These are phyloP conservation scores for Mucuna pruriens DNA, from an alignment of 306 rosid species.

Conservation along the genomic window DNA sequence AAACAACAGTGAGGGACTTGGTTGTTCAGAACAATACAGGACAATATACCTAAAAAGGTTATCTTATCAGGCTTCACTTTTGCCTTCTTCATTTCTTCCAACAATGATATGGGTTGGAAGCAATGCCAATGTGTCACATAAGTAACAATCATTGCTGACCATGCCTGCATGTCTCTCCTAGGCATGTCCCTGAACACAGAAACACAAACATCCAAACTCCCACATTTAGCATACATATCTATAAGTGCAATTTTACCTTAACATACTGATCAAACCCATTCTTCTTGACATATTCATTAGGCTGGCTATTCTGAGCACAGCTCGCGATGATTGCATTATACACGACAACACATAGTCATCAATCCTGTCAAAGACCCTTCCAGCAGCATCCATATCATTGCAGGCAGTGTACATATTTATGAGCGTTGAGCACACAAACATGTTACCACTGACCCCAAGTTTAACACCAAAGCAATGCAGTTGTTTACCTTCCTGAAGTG, in stretches of 20 bases:
- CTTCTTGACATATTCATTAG: slow-evolving; percentile 82
- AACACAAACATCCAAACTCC: slow-evolving; percentile 65
- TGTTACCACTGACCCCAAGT: slow-evolving; percentile 51
- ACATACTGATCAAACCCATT: slow-evolving; percentile 66
- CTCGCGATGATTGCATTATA: slow-evolving; percentile 75
- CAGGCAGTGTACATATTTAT: slow-evolving; percentile 74
- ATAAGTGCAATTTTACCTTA: slow-evolving; percentile 85
- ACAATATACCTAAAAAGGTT: no score
- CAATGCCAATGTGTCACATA: no score
- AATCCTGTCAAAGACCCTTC: slow-evolving; percentile 70
- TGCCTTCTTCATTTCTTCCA: no score
- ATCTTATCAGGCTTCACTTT: no score
- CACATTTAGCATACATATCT: slow-evolving; percentile 87
- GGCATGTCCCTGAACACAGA: no score
- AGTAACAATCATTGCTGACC: no score
- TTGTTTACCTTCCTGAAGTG: slow-evolving; percentile 70
- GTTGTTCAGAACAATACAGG: no score
- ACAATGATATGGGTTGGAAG: no score
- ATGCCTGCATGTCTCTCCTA: no score
- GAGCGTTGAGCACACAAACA: slow-evolving; percentile 67
- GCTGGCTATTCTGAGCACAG: slow-evolving; percentile 64
- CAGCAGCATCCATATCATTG: slow-evolving; percentile 58
- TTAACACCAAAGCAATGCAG: slow-evolving; percentile 72
- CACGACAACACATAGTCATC: slow-evolving; percentile 65
- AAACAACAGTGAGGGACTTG: no score